A percentile compares a stretch with the other conserved stretches of the same genome.
These are phyloP conservation scores for Lachnellula hyalina DNA, from an alignment of 2,329 filamentous ascomycete species.

Conservation along the genomic window DNA sequence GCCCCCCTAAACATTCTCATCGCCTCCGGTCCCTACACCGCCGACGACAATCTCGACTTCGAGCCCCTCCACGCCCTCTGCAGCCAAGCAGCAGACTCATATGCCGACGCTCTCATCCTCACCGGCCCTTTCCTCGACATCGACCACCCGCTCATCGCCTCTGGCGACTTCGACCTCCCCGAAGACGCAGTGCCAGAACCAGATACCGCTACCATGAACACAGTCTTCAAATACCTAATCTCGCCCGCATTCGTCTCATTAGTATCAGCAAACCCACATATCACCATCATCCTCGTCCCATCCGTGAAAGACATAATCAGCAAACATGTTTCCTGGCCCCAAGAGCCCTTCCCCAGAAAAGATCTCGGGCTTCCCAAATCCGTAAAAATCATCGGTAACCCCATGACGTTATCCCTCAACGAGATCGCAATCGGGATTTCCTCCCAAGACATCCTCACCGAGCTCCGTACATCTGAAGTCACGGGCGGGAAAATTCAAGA, in stretches of 20 bases:
- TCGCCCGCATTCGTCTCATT: slow-evolving; percentile 68
- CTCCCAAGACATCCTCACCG: slow-evolving; percentile 77
- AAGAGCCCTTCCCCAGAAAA: slow-evolving; percentile 63
- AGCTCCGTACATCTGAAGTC: slow-evolving; percentile 72
- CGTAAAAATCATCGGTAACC: slow-evolving; percentile 77
- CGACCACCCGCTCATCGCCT: slow-evolving; percentile 82
- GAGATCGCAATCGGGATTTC: slow-evolving; percentile 79
- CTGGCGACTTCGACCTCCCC: slow-evolving; percentile 72
- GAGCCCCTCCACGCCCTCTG: slow-evolving; percentile 81
- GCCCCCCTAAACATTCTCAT: slow-evolving; percentile 72
- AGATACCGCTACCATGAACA: slow-evolving; percentile 73
- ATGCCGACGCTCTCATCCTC: slow-evolving; percentile 74
- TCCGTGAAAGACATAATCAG: slow-evolving; percentile 76
- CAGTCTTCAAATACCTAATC: slow-evolving; percentile 78
- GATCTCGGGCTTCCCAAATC: slow-evolving; percentile 75
- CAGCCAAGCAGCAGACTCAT: slow-evolving; percentile 65
- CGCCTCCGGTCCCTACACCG: slow-evolving; percentile 83
- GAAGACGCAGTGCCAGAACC: slow-evolving; percentile 62
- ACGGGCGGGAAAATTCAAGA: slow-evolving; percentile 50
- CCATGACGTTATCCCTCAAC: slow-evolving; percentile 83
- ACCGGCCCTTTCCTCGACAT: slow-evolving; percentile 85
- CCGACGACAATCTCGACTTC: slow-evolving; percentile 87
- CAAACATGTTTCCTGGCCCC: slow-evolving; percentile 84
- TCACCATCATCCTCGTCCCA: slow-evolving; percentile 78
- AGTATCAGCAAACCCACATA: slow-evolving; percentile 62